Evolutionary conservation across 192 early-diverging fungal species (phyloP).

Genomic region (Backusella psychrophila): DNA sequence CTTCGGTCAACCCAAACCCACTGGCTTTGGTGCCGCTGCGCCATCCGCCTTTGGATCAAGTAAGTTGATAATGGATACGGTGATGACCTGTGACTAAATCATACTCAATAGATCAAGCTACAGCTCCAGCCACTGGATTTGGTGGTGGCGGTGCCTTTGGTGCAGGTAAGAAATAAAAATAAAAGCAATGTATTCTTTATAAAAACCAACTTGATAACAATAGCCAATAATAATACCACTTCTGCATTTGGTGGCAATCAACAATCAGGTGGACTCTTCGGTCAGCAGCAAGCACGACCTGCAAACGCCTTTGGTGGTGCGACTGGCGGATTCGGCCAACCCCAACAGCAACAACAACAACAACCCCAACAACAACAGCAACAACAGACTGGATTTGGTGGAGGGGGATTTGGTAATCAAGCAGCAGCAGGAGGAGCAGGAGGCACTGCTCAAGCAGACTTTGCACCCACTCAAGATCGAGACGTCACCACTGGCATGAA

Average conservation of each 20-base stretch:
- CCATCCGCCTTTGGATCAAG: slow-evolving; percentile 1
- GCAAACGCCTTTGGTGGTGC: slow-evolving; percentile 44
- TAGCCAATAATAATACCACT: slow-evolving; percentile 5
- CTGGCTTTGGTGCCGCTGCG: slow-evolving; percentile 43
- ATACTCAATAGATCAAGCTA: slow-evolving; percentile 11
- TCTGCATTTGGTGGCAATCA: slow-evolving; percentile 50
- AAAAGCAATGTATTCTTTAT: neutral
- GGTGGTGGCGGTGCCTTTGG: slow-evolving; percentile 15
- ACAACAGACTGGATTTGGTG: slow-evolving; percentile 32
- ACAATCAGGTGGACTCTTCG: slow-evolving; percentile 29
- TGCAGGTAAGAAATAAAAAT: neutral
- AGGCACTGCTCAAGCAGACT: slow-evolving; percentile 57
- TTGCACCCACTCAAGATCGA: slow-evolving; percentile 48
- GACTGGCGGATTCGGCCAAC: slow-evolving; percentile 29
- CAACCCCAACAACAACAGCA: slow-evolving; percentile 42
- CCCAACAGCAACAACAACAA: slow-evolving; percentile 33
- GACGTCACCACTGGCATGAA: slow-evolving; percentile 50
- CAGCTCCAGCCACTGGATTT: slow-evolving; percentile 30
- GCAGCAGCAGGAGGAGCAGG: slow-evolving; percentile 24
- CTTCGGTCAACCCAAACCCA: slow-evolving; percentile 29
- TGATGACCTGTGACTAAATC: neutral
- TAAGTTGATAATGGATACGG: neutral
- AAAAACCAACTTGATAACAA: neutral
- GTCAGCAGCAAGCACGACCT: slow-evolving; percentile 14
- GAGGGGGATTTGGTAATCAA: slow-evolving; percentile 38